Evolutionary conservation across 352 stramenopile genomes (phyloP), one percentile per base, ranked within the genome.

Genomic region (Phytophthora europaea): DNA sequence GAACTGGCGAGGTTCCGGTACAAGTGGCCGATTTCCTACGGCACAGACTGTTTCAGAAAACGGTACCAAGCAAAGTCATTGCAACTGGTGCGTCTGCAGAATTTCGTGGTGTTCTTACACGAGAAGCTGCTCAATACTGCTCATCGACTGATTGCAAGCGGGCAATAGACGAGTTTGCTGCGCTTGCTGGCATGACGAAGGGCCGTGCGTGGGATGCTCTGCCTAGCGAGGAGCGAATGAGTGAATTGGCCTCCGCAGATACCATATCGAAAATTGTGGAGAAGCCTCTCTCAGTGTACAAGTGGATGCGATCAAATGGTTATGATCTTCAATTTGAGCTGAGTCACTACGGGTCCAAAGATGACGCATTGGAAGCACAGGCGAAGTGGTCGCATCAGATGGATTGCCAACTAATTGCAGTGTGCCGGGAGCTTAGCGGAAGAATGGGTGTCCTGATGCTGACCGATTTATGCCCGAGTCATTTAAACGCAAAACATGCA

Each of bases 311-410:
- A 12, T 65, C 66, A 9, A 69, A 68, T 8, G 88, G 88, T 4
- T 92, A 89, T 57, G 88, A 94, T 65, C 67, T 93, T 13, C 76
- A 84, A 55, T 80, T 87, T 8, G 76, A 88, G 31, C 48, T 74
- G 16, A 91, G 77, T 47, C 81, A 92, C 63, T 92, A 83, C 28
- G 45, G 60, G 5, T 83, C 80, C 0, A 22, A 79, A 18, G 80
- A 92, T 34, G 70, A 63, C 33, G 85, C 86, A 7, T 58, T 84
- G 16, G 62, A 76, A 33, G 76, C 83, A 15, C 85, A 93, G 69
- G 60, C 53, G 13, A 90, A 91, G 68, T 94, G 88, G 88, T 91
- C 84, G 16, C 74, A 89, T 57, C 73, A 79, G 22, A 94, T 94
- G 88, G 88, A 94, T 70, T 83, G 81, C 26, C 85, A 94, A 61